Evolutionary conservation across 495 filamentous ascomycete genomes (phyloP).

Genomic region (Cercophora sp.): DNA sequence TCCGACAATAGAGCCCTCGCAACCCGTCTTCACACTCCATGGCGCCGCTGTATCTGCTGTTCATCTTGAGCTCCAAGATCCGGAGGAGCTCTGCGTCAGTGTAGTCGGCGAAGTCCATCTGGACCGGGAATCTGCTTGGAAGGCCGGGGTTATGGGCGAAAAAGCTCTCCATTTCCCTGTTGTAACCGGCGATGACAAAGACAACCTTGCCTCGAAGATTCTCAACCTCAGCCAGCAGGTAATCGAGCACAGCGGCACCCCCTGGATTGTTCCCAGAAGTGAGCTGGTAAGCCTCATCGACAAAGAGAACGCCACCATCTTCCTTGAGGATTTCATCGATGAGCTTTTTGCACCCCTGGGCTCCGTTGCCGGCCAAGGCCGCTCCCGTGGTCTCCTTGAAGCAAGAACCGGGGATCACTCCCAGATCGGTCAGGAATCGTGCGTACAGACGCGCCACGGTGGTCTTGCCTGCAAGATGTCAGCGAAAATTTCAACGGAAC

Average conservation of each 20-base stretch:
- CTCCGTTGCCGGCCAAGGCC: slow-evolving; percentile 59
- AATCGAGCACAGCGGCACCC: slow-evolving; percentile 65
- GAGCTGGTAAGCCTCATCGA: slow-evolving; percentile 78
- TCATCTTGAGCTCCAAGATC: slow-evolving; percentile 51
- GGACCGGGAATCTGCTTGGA: slow-evolving; percentile 64
- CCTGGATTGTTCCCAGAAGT: slow-evolving; percentile 49
- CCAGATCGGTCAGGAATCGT: slow-evolving; percentile 59
- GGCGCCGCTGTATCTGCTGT: slow-evolving; percentile 39
- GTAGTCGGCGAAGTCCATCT: slow-evolving; percentile 67
- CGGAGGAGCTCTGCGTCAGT: slow-evolving; percentile 59
- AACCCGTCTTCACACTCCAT: slow-evolving; percentile 61
- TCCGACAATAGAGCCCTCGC: slow-evolving; percentile 61
- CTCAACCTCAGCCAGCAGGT: slow-evolving; percentile 70
- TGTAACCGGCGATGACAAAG: slow-evolving; percentile 75
- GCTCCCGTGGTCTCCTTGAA: slow-evolving; percentile 70
- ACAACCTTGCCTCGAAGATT: slow-evolving; percentile 70
- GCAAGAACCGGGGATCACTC: slow-evolving; percentile 47
- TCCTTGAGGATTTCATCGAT: slow-evolving; percentile 53
- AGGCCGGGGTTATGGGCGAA: slow-evolving; percentile 75
- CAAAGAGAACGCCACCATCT: slow-evolving; percentile 68
- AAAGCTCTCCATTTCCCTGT: slow-evolving; percentile 74
- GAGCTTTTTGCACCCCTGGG: slow-evolving; percentile 51
- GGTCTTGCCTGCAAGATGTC: slow-evolving; percentile 58
- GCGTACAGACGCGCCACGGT: slow-evolving; percentile 77
- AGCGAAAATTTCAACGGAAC: not conserved